Base-by-base conservation (phyloP, 495 filamentous ascomycete genomes). In the Bombardia bombarda region DNA sequence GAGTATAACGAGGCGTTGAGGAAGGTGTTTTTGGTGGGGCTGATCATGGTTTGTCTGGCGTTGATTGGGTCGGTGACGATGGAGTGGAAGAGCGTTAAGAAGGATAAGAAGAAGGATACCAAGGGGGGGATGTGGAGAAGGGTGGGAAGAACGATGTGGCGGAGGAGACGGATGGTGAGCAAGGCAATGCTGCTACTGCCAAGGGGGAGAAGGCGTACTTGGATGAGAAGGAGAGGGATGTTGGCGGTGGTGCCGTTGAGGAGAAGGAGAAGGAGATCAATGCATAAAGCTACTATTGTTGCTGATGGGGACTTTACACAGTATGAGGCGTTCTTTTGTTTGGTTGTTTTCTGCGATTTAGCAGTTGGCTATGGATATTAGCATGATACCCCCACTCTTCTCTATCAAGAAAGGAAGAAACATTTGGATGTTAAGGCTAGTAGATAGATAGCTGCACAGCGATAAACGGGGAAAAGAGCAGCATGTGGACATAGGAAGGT, bases 71-170 rank as follows among this genome's bases (percentile, higher is more conserved):
- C 75, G 1, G 57, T 74, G 10, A 66, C 70, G 4, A 66, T 92
- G 37, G 76, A 90, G 61, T 93, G 86, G 86, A 72, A 72, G 49
- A 83, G 73, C 31, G 81, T 94, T n/a, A 89, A 88, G 68, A 80
- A 81, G 14, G 20, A 40, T 17, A 13, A 2, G 21, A 35, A 25
- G 17, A 42, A 20, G 20, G 17, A 9, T 7, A 35, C 22, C 8
- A 17, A 22, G 30, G 30, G 4, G 35, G 16, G 18, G 26, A 32
- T 18, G 42, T 26, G 6, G 43, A 46, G 36, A 37, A 46, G 30
- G 36, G 43, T 7, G 32, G 26, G 22, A 24, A 22, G 14, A 25
- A 25, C 19, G 32, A 14, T 5, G n/a, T n/a, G n/a, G n/a, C n/a
- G n/a, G n/a, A n/a, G n/a, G n/a, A n/a, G n/a, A n/a, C n/a, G n/a